Conservation (phyloP, 1,284 basidiomycete genomes). For the Sanghuangporus sanghuang region DNA sequence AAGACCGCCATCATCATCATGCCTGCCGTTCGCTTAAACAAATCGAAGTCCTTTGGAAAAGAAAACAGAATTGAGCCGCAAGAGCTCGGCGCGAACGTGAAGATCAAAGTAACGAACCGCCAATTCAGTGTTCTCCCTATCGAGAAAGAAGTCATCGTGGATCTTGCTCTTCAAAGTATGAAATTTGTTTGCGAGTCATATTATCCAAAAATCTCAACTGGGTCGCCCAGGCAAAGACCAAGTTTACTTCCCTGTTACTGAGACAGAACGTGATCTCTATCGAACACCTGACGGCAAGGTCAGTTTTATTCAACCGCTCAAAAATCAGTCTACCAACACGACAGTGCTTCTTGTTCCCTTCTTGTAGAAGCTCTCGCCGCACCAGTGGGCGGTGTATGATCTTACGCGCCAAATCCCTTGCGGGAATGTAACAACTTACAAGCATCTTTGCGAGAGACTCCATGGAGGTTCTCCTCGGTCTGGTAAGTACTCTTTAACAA, state of each 20-base stretch:
- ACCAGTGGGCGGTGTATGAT: constrained; percentile 63
- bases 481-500: constrained; percentile 30
- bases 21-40: not conserved
- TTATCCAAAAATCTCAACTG: not conserved
- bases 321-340: not conserved
- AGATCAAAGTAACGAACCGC: not conserved
- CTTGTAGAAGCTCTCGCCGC: constrained; percentile 33
- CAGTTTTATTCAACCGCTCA: not conserved
- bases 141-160: not conserved
- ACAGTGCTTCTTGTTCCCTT: not conserved
- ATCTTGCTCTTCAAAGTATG: constrained; percentile 1
- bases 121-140: not conserved
- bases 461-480: constrained; percentile 55
- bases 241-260: constrained; percentile 2
- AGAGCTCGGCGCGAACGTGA: not conserved
- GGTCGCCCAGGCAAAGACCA: not conserved
- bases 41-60: not conserved
- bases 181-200: not conserved
- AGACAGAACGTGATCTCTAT: not conserved
- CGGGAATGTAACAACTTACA: constrained; percentile 54
- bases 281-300: constrained; percentile 18
- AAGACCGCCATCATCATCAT: not conserved
- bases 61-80: not conserved
- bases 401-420: constrained; percentile 40
- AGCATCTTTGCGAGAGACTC: constrained; percentile 42